Evolutionary conservation across 805 yeast genomes (phyloP), one percentile per base, ranked within the genome.

Genomic region (Monosporozyma aerobia): DNA sequence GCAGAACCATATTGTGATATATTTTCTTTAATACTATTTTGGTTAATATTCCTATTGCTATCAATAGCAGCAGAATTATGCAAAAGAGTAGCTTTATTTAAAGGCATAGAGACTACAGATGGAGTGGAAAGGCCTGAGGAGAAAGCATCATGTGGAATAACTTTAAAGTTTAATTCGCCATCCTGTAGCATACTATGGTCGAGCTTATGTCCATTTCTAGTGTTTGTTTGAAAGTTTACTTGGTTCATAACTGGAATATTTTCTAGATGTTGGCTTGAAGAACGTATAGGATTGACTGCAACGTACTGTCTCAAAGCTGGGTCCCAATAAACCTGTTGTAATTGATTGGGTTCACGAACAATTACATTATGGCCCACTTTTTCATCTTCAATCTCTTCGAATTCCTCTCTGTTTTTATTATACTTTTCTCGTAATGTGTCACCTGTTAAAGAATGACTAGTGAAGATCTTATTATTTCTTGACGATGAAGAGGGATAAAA

Each of bases 401-500:
- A 61, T 41, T 56, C 59, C 45, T 63, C 57, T 8, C 59, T 59
- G 1, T 62, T 57, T 1, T 69, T 62, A 54, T 72, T 69, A 48
- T 60, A 73, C 19, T 62, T 64, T 48, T 68, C 69, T 2, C 56
- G 56, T 27, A 67, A 61, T 6, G 60, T 51, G 33, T 68, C 70
- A 8, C 74, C 69, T 3, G 60, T 56, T 30, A 63, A 49, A 37
- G 79, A 80, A 58, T 82, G 86, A 11, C 79, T 77, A 25, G 73
- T 70, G 59, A 81, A 81, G 2, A 78, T 67, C 50, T 71, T 75
- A 62, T 61, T 51, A 50, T 63, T 67, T 13, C 57, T 58, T 6
- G 57, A 44, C 7, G 63, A 54, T 5, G 62, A 60, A 3, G 73
- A 65, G 3, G 75, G 65, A 48, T 56, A 65, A 55, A 68, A 69